phyloP scores from a whole-genome alignment of 129 eudicot species.

The Flaveria robusta region DNA sequence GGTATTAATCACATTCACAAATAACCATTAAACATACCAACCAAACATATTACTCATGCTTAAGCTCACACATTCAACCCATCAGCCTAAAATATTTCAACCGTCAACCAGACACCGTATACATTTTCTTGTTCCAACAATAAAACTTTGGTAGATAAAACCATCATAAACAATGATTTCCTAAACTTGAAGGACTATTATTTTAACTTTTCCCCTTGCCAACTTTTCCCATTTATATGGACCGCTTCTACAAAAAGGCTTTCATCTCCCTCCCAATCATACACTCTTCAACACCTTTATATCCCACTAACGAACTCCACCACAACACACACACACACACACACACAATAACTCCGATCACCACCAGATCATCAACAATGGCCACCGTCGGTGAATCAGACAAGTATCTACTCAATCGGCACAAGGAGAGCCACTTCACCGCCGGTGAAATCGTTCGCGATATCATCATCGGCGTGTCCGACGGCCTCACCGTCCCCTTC shows the following conservation, averaged over 20 bases:
- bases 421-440: constrained; percentile 89
- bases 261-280: constrained; percentile 17
- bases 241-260: constrained; percentile 19
- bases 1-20: too few species aligned
- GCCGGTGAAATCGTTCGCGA: constrained; percentile 95
- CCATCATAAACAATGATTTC: too few species aligned
- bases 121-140: too few species aligned
- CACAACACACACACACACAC: not conserved
- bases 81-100: too few species aligned
- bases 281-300: constrained; percentile 15
- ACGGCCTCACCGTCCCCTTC: constrained; percentile 94
- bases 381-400: constrained; percentile 42
- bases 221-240: constrained; percentile 14
- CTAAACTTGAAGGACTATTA: not conserved
- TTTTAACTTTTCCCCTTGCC: not conserved
- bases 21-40: too few species aligned
- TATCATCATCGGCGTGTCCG: constrained; percentile 93
- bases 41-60: too few species aligned
- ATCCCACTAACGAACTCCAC: constrained; percentile 22
- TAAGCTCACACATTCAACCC: too few species aligned
- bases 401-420: constrained; percentile 49
- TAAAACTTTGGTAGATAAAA: too few species aligned
- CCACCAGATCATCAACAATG: constrained; percentile 13
- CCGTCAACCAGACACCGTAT: too few species aligned
- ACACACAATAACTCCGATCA: constrained; percentile 11